phyloP scores from a whole-genome alignment of 129 eudicot genomes.

The Erigeron canadensis region DNA sequence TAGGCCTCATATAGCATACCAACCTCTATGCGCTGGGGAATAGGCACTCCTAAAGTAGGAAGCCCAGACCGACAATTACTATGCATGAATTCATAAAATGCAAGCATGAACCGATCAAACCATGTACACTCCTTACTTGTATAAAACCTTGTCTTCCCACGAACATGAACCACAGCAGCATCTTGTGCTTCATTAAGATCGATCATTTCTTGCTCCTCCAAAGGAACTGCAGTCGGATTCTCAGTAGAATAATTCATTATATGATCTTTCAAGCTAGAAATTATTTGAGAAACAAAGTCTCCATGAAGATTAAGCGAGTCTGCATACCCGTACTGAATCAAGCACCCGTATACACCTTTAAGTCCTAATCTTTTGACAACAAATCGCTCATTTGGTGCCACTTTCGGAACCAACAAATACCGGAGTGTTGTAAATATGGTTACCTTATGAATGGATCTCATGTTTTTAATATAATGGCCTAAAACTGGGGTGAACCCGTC shows the following conservation, averaged over 20 bases:
- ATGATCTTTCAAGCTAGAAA: slow-evolving; percentile 36
- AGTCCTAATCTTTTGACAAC: slow-evolving; percentile 45
- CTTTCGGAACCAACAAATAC: slow-evolving; percentile 63
- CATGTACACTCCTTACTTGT: slow-evolving; percentile 43
- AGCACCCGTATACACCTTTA: slow-evolving; percentile 57
- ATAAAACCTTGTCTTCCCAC: slow-evolving; percentile 66
- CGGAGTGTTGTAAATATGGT: slow-evolving; percentile 59
- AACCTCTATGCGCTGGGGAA: slow-evolving; percentile 60
- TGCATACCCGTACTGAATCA: slow-evolving; percentile 65
- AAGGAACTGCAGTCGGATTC: background rate
- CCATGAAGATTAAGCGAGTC: slow-evolving; percentile 52
- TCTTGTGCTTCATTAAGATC: slow-evolving; percentile 44
- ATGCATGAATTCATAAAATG: slow-evolving; percentile 62
- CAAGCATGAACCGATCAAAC: slow-evolving; percentile 61
- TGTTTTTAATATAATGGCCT: slow-evolving; percentile 61
- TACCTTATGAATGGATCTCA: slow-evolving; percentile 61
- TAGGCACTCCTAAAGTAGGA: slow-evolving; percentile 55
- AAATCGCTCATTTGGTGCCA: slow-evolving; percentile 50
- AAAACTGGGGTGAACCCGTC: slow-evolving; percentile 69
- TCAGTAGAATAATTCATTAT: slow-evolving; percentile 27
- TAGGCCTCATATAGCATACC: slow-evolving; percentile 76
- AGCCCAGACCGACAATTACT: slow-evolving; percentile 69
- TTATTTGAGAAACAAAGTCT: slow-evolving; percentile 53
- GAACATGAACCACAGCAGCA: slow-evolving; percentile 58
- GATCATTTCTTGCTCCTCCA: slow-evolving; percentile 36